A percentile compares a stretch with the other conserved stretches of the same genome.
phyloP scores from a whole-genome alignment of 352 stramenopile genomes.

The Globisporangium barbulae region DNA sequence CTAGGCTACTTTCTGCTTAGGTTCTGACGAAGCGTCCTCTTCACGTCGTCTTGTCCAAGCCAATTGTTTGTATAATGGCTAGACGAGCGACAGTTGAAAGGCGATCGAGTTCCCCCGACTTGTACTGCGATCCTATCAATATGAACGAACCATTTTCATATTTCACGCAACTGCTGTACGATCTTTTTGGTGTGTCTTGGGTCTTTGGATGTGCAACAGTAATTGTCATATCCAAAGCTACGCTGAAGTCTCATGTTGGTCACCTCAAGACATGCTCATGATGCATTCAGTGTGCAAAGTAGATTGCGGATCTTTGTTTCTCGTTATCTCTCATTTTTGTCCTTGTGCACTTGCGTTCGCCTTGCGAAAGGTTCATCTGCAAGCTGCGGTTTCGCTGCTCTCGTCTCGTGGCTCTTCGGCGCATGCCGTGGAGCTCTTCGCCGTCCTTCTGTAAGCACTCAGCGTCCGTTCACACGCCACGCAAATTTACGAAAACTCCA shows the following conservation, averaged over 20 bases:
- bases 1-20: slow-evolving; percentile 20
- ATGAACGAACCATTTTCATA: too few species aligned
- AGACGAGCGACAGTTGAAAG: background rate
- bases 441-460: background rate
- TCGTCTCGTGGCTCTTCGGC: background rate
- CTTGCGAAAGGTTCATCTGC: background rate
- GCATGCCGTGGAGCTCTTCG: background rate
- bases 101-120: background rate
- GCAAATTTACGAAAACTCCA: slow-evolving; percentile 20
- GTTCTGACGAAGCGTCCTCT: background rate
- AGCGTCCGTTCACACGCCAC: background rate
- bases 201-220: too few species aligned
- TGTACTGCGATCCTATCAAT: background rate
- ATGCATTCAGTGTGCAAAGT: background rate
- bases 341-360: background rate
- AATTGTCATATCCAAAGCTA: too few species aligned
- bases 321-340: background rate
- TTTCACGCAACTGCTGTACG: too few species aligned
- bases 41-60: background rate
- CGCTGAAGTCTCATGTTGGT: background rate
- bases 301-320: background rate
- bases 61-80: slow-evolving; percentile 8
- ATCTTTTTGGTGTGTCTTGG: too few species aligned
- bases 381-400: background rate
- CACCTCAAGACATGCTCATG: background rate